Evolutionary conservation across 345 rosid species (phyloP).

Genomic region (Litchi chinensis): DNA sequence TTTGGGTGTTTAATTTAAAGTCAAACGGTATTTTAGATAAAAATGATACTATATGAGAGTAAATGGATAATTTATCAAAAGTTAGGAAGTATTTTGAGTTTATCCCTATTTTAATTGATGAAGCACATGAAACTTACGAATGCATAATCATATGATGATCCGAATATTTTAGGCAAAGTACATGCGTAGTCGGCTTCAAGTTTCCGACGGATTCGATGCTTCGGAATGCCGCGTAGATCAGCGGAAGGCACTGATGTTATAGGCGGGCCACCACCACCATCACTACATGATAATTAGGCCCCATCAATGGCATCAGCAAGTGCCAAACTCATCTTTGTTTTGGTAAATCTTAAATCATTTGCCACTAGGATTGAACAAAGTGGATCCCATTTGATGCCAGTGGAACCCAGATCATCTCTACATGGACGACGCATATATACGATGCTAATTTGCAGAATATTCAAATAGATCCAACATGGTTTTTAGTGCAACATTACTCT

Average conservation of each 20-base stretch:
- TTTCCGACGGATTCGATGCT: background rate
- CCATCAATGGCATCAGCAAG: constrained; percentile 27
- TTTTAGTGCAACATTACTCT: background rate
- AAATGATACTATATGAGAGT: too few species aligned
- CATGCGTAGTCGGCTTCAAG: background rate
- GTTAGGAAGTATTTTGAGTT: too few species aligned
- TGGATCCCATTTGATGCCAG: constrained; percentile 16
- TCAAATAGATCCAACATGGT: background rate
- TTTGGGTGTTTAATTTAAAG: too few species aligned
- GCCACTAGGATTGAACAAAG: constrained; percentile 9
- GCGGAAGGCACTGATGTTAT: background rate
- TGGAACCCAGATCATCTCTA: background rate
- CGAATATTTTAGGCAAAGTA: background rate
- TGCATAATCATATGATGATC: background rate
- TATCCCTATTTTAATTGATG: background rate
- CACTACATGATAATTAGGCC: background rate
- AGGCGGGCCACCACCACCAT: background rate
- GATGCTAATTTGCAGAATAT: constrained; percentile 8
- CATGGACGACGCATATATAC: background rate
- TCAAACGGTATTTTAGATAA: too few species aligned
- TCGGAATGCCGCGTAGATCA: constrained; percentile 21
- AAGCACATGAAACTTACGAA: constrained; percentile 11
- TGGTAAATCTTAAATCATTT: constrained; percentile 13
- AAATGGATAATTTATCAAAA: too few species aligned
- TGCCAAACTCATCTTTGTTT: constrained; percentile 20